Evolutionary conservation across 371 early-diverging fungal genomes (phyloP).

Genomic region (Mortierella sp.): DNA sequence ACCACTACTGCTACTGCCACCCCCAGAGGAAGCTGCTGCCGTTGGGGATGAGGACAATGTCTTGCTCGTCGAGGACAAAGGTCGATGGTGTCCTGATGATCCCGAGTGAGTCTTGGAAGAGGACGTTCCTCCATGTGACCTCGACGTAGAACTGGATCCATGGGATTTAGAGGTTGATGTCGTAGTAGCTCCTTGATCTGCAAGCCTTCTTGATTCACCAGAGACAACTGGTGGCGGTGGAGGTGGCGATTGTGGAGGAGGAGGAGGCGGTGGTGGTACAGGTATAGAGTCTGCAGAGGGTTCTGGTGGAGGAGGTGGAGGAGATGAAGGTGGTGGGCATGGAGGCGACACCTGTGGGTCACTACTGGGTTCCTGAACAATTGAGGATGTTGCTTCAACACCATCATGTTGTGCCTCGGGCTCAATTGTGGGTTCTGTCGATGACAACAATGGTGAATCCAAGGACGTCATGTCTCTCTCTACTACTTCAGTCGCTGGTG

Average conservation of each 20-base stretch:
- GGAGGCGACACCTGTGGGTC: too few species aligned
- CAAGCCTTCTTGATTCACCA: too few species aligned
- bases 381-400: too few species aligned
- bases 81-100: neutral
- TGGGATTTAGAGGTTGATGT: neutral
- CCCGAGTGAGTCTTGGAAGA: too few species aligned
- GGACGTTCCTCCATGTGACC: neutral
- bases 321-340: neutral
- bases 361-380: too few species aligned
- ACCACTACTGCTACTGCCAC: neutral
- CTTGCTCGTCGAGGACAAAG: neutral
- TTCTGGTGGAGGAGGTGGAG: conserved; percentile 13
- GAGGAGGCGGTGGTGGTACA: conserved; percentile 5
- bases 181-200: neutral
- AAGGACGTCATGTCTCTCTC: too few species aligned
- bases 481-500: too few species aligned
- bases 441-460: too few species aligned
- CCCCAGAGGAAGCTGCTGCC: neutral
- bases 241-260: conserved; percentile 1
- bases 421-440: too few species aligned
- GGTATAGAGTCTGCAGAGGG: conserved; percentile 1
- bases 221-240: too few species aligned
- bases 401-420: too few species aligned
- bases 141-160: neutral
- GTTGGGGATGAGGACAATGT: conserved; percentile 3